Base-by-base conservation (phyloP, 129 eudicot genomes). In the Logfia minima region DNA sequence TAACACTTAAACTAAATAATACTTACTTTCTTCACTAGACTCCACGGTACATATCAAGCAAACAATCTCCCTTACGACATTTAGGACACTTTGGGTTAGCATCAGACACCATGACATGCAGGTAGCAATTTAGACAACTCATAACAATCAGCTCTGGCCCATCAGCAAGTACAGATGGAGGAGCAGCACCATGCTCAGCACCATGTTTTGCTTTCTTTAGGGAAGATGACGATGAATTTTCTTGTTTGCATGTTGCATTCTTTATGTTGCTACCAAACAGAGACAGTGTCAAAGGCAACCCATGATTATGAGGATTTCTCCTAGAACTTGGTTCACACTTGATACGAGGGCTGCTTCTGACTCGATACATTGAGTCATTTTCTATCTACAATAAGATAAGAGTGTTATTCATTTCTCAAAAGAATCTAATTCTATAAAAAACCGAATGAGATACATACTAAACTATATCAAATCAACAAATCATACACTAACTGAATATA, bases 71-170 rank as follows among this genome's bases (percentile, higher is more conserved):
- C 68, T 37, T 77, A 6, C 23, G 21, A 5, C 81, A 77, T 23
- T 77, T 77, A 6, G 81, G 81, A 55, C 81, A 77, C 19, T 67
- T 55, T 24, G 81, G 81, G 37, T 34, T 55, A 34, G 28, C 75
- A 67, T 77, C 68, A 77, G 39, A 67, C 80, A 77, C 80, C 80
- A 77, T 77, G 14, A 77, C 81, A 77, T 77, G 77, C 32, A 73
- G n/a, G 68, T 73, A 73, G 68, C 77, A 74, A 13, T 17, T 60
- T 8, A 74, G 53, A 74, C 78, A 74, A 39, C 70, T 60, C 78
- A 74, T 74, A 24, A 74, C n/a, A 37, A 74, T 39, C 55, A 74
- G 23, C 35, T 22, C 22, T 3, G 58, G 5, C 69, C 24, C 58
- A 37, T 37, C 6, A 23, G 4, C 18, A 13, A 11, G 53, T 45